Base-by-base conservation (phyloP, 176 grass and related monocot species). In the Carex pumila region DNA sequence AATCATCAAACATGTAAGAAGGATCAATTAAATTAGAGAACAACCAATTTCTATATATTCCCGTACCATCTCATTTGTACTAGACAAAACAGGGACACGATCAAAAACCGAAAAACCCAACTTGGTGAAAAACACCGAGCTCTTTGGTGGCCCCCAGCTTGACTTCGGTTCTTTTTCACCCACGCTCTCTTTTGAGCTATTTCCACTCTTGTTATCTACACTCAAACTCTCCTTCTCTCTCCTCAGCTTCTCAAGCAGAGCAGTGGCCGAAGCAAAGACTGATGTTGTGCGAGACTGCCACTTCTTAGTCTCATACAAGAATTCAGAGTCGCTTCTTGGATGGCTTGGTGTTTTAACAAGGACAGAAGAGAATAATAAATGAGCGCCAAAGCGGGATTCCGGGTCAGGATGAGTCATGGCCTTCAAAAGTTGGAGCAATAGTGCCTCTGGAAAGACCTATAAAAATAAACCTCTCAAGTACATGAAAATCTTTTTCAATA, bases 261-360 rank as follows among this genome's bases (percentile, higher is more conserved):
- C 96, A 85, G 93, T 99, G 56, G 96, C 96, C 71, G 96, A 99
- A 85, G 93, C 93, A 99, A 99, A 99, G 69, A 95, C 93, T 79
- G 93, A 95, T 83, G 93, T 89, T 75, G 88, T 85, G 79, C 88
- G 83, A 85, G 93, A 92, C 55, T 99, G 96, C 88, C 93, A 92
- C 75, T 95, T 99, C 83, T 92, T 99, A 43, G 93, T 93, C 83
- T 95, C 96, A n/a, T 87, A 93, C 19, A 99, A 86, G 78, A 91
- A 95, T 68, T 99, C 93, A 34, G 93, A 93, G 69, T 99, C 91
- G 50, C 87, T 88, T 83, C 91, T 92, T 29, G 82, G 88, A 88
- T 92, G 83, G 83, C 81, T 90, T 89, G 88, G 85, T 55, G 88
- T 89, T 88, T 79, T 87, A 81, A 91, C 90, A 87, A 99, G 83